Base-by-base conservation (phyloP, 2,329 filamentous ascomycete genomes). In the Fusarium hostae region DNA sequence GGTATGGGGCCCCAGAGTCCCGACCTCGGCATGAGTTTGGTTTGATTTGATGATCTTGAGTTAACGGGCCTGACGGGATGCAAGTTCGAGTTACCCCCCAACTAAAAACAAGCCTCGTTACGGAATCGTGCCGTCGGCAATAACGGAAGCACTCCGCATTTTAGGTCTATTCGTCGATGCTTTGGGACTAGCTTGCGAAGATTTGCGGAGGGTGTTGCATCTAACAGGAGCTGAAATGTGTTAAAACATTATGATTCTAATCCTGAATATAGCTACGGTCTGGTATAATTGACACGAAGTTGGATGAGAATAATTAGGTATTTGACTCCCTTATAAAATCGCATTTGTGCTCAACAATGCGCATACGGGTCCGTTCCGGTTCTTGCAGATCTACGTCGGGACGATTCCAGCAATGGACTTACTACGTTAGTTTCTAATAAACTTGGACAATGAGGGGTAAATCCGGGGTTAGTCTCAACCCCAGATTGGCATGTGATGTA, bases 291-390 rank as follows among this genome's bases (percentile, higher is more conserved):
- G 3, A 34, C 3, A 9, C 1, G 6, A 12, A 2, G 3, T 18
- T 32, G 4, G n/a, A 15, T 18, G 3, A 9, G 3, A 1, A 18
- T 16, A 22, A 6, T 1, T 1, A 0, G 9, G 9, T 2, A 8
- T 6, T 9, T 4, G 10, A 30, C 6, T 0, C 3, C 13, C 13
- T n/a, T 1, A 3, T 15, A 26, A n/a, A 16, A 0, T 1, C 3
- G 0, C 32, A 34, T 15, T 5, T 10, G 6, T 11, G 4, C 11
- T 22, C 6, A 13, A 4, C 1, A 9, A 15, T 7, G 22, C 32
- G 32, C 18, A 6, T 2, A 11, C 22, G 32, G 48, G 32, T 37
- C 48, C 32, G 22, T 52, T 39, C 48, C 48, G 48, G 3, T 1
- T 3, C 5, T n/a, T 24, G 22, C 22, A 20, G 22, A n/a, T n/a